Evolutionary conservation across 129 eudicot genomes (phyloP), one percentile per base, ranked within the genome.

Genomic region (Flaveria linearis): DNA sequence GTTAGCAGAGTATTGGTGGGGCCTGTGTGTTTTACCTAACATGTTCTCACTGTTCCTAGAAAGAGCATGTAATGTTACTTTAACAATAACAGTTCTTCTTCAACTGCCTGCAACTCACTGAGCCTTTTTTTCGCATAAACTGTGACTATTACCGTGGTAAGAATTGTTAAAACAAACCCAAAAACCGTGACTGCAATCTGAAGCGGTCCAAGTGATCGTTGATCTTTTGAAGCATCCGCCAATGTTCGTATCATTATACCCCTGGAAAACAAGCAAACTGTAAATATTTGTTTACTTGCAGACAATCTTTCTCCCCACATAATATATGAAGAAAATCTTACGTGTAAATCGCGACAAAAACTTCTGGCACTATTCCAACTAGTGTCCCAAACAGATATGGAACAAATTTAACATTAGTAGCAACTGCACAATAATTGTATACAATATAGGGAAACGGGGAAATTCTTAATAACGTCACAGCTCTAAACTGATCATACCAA

Each of bases 291-390:
- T 57, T 57, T 57, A 57, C 18, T 52, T 16, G 60, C 25, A 57
- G 15, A 11, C 64, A 57, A 57, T 57, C 64, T 25, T 60, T 17
- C n/a, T 66, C 39, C 51, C 28, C 71, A 63, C 69, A 63, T 14
- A 15, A 63, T 6, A 16, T 33, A 28, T 15, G 16, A 39, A 36
- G 26, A 68, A 72, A 68, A 43, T 61, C 92, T 84, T 86, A 92
- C 98, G 95, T 92, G 83, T 92, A 92, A 23, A 92, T 82, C 51
- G 96, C 91, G 12, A 90, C 88, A 50, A 90, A 81, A 22, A 90
- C 81, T 81, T 92, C 96, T 22, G 98, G 98, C 72, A 86, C 84
- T 86, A 92, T 88, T 52, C 98, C 98, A 25, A 88, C 84, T 71
- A 87, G 74, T 14, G 98, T 81, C 42, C 96, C 98, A 62, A 86